Base-by-base conservation (phyloP, 345 rosid species). In the Isatis tinctoria region DNA sequence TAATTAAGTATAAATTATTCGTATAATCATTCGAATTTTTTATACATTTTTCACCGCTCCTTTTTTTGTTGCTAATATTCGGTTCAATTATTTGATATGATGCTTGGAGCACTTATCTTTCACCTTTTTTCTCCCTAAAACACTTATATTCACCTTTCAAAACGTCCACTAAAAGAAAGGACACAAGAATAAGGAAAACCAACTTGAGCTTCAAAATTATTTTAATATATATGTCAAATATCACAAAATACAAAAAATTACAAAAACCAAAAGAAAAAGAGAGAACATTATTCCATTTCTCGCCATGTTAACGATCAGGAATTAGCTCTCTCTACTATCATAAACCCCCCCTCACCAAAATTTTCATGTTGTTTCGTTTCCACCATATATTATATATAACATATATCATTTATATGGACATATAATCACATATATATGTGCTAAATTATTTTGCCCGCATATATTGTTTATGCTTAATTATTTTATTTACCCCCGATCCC, bases 271-370 rank as follows among this genome's bases (percentile, higher is more conserved):
- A 56, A 47, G 5, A n/a, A 57, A 54, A 16, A 58, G 24, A 22
- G 2, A 59, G 65, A 69, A 52, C 69, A 43, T 69, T 8, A 22
- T 60, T 74, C 65, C 39, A 71, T 65, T 26, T 48, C 22, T 70
- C 75, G 61, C 65, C 70, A 70, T 64, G 12, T 28, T 76, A 33
- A 69, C 75, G 65, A 76, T 69, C 70, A 70, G 45, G 35, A 70
- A 54, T 6, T 43, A 54, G 60, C 74, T 76, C 75, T 63, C 75
- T 56, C 52, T 70, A 32, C 14, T 28, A 24, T 70, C 27, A 51
- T 40, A n/a, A 41, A 10, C 16, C 16, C 61, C 72, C 66, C 65
- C 48, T 26, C 54, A 58, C 67, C 72, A 77, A 77, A 71, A 48
- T 71, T 45, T 57, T 75, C 10, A 71, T 58, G 47, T 58, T 65